Conservation (phyloP, 169 alveolate species). For the Plasmodium malariae region DNA sequence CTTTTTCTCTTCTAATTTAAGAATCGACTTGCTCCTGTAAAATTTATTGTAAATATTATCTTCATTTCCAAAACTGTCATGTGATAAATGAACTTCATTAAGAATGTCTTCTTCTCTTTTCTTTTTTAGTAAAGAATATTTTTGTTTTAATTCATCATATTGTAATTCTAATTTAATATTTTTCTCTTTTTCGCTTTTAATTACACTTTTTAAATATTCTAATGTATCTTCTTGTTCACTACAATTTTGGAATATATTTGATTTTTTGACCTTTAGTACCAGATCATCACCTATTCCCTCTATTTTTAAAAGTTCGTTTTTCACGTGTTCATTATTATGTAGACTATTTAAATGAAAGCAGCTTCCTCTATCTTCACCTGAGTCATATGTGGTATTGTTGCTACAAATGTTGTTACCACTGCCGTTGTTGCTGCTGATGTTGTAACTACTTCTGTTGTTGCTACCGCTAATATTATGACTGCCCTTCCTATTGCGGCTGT, state of each 20-base stretch:
- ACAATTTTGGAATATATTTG: constrained; percentile 5
- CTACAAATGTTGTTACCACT: background rate
- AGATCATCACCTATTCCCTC: constrained; percentile 18
- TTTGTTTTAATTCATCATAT: constrained; percentile 72
- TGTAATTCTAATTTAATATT: constrained; percentile 39
- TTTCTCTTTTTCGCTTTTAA: constrained; percentile 65
- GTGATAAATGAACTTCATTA: background rate
- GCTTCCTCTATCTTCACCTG: background rate
- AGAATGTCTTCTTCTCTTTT: constrained; percentile 44
- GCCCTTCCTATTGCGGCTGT: background rate
- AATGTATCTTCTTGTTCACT: constrained; percentile 27
- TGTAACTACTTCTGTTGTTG: background rate
- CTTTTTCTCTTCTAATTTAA: constrained; percentile 44
- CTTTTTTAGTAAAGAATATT: constrained; percentile 30
- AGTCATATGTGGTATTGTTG: background rate
- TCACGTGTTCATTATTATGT: constrained; percentile 4
- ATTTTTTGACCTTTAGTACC: constrained; percentile 18
- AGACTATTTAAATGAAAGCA: background rate
- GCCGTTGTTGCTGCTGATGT: background rate
- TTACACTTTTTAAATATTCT: constrained; percentile 35
- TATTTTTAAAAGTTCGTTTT: constrained; percentile 17
- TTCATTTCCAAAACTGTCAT: background rate
- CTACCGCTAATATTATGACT: background rate
- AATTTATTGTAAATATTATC: constrained; percentile 33
- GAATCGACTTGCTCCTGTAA: constrained; percentile 28